Percentiles rank a stretch among this genome's conserved stretches.
phyloP scores from a whole-genome alignment of 1,284 basidiomycete genomes.

The Rhodotorula mucilaginosa region DNA sequence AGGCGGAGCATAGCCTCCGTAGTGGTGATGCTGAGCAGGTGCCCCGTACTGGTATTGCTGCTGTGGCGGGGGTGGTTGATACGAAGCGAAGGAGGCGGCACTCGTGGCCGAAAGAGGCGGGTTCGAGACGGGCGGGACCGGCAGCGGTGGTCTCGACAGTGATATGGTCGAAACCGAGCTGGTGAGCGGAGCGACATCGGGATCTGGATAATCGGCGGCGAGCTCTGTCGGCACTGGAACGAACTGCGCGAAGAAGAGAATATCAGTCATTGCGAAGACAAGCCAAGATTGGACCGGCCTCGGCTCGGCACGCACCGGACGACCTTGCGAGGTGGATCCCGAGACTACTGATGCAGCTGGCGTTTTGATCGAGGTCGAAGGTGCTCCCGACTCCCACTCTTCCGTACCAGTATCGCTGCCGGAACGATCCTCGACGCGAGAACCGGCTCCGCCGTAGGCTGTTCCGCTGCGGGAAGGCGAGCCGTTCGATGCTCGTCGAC shows the following conservation, averaged over 20 bases:
- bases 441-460: conserved; percentile 32
- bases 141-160: conserved; percentile 23
- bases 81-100: not conserved
- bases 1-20: conserved; percentile 8
- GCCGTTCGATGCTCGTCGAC: conserved; percentile 9
- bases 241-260: not conserved
- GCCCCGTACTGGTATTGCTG: conserved; percentile 18
- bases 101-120: not conserved
- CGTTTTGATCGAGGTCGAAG: not conserved
- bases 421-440: conserved; percentile 12
- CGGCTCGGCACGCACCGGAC: not conserved
- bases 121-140: conserved; percentile 12
- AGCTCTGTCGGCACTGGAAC: conserved; percentile 9
- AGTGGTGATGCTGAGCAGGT: conserved; percentile 20
- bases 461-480: not conserved
- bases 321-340: not conserved
- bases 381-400: conserved; percentile 8
- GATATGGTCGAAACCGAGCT: conserved; percentile 30
- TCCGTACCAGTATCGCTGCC: conserved; percentile 7
- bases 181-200: conserved; percentile 33
- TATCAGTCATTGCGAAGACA: no score
- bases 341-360: not conserved
- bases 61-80: not conserved
- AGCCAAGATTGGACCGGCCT: not conserved
- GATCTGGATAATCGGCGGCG: conserved; percentile 32